These are phyloP conservation scores for Malus sieversii DNA, from an alignment of 306 rosid species.

Conservation along the genomic window DNA sequence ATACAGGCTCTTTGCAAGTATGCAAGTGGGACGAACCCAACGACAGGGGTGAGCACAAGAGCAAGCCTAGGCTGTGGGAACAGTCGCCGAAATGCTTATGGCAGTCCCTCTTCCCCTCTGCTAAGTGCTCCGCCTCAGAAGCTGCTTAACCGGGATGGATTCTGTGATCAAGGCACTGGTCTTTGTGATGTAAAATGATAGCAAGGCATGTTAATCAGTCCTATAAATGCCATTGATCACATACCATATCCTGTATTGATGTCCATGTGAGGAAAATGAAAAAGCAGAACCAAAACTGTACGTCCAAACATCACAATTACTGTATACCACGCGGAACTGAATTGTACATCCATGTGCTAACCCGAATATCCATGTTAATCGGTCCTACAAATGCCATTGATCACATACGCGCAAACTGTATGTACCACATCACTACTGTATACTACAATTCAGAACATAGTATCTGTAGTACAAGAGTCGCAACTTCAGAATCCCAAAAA, in stretches of 20 bases:
- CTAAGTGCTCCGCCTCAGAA: constrained; percentile 69
- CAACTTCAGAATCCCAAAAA: too few species aligned
- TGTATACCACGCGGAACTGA: too few species aligned
- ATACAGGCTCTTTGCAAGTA: constrained; percentile 55
- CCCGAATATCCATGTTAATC: too few species aligned
- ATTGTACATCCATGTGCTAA: too few species aligned
- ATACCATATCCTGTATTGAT: background rate
- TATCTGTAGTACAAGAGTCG: too few species aligned
- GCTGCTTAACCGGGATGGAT: constrained; percentile 56
- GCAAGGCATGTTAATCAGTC: background rate
- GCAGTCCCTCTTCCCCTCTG: constrained; percentile 62
- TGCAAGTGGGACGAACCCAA: constrained; percentile 49
- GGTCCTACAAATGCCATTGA: too few species aligned
- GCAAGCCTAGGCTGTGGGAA: constrained; percentile 74
- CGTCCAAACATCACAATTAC: background rate
- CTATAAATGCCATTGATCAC: background rate
- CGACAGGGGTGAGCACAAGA: constrained; percentile 52
- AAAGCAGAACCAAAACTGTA: background rate
- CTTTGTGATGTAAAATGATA: constrained; percentile 62
- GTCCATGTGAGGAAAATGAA: background rate
- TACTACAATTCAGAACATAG: too few species aligned
- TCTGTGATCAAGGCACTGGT: constrained; percentile 50
- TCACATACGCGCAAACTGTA: too few species aligned
- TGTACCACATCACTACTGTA: too few species aligned
- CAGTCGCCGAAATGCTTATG: constrained; percentile 72